Base-by-base conservation (phyloP, 2,329 filamentous ascomycete species). In the Tetracladium maxilliforme region DNA sequence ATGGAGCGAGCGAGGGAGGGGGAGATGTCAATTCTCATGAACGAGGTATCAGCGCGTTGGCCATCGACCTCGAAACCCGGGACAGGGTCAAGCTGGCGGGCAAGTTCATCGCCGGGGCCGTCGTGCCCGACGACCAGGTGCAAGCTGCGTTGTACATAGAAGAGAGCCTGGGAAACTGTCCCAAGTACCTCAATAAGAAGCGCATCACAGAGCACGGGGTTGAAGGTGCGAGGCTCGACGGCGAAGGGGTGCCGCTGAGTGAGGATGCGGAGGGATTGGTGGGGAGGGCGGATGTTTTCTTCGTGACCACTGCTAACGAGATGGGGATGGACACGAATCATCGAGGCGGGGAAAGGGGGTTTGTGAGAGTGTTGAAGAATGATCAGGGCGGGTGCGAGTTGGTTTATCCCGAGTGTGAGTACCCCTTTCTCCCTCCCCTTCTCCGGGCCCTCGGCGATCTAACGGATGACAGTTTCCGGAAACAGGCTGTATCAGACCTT, bases 401-500 rank as follows among this genome's bases (percentile, higher is more conserved):
- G 10, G 58, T 76, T 4, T 92, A 82, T 47, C 83, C 83, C 1
- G 83, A 92, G 44, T 92, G 45, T n/a, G n/a, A n/a, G n/a, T n/a
- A n/a, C n/a, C n/a, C n/a, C n/a, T n/a, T 5, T 23, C 8, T 12
- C 3, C 5, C 8, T 21, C 18, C 15, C 4, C 24, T n/a, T 20
- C 18, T 9, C 9, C 18, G 18, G n/a, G 9, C n/a, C 18, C n/a
- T 9, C n/a, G 18, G 18, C 9, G n/a, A 20, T 9, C 9, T 9
- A n/a, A 9, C n/a, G 18, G 18, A 9, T 20, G 9, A n/a, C 9
- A 7, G n/a, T 78, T 44, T 84, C 77, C 1, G 83, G 83, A 6
- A 92, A 92, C 45, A 59, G 80, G 10, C 53, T 90, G 0, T 92
- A 92, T 39, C 82, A 92, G 45, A 81, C 77, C 0, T 61, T 92